Evolutionary conservation across 768 basidiomycete species (phyloP).

Genomic region (Candolleomyces efflorescens): DNA sequence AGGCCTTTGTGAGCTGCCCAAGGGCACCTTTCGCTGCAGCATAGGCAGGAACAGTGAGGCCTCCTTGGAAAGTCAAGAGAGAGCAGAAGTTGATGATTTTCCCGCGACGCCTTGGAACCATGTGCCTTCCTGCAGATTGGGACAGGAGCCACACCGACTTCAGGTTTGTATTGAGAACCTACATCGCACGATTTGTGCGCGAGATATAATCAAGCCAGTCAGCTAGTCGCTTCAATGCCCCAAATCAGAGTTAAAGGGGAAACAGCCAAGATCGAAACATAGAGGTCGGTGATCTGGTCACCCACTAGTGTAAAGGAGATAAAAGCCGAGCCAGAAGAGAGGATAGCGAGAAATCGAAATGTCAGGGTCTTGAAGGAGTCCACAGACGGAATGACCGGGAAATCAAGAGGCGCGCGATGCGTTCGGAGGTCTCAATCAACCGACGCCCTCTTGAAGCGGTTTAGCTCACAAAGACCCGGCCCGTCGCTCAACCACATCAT

Average conservation of each 20-base stretch:
- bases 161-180: constrained; percentile 87
- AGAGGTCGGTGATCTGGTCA: too few species aligned
- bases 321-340: too few species aligned
- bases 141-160: constrained; percentile 83
- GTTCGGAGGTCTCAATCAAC: too few species aligned
- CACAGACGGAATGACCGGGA: too few species aligned
- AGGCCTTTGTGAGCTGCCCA: constrained; percentile 81
- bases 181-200: constrained; percentile 1
- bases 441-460: too few species aligned
- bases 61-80: constrained; percentile 59
- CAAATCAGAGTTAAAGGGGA: neutral
- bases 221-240: too few species aligned
- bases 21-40: constrained; percentile 89
- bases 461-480: too few species aligned
- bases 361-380: too few species aligned
- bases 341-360: too few species aligned
- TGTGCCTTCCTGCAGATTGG: constrained; percentile 85
- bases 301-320: too few species aligned
- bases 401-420: too few species aligned
- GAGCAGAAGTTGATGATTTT: constrained; percentile 75
- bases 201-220: neutral
- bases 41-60: constrained; percentile 82
- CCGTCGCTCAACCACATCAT: too few species aligned
- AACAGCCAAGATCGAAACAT: neutral
- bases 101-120: constrained; percentile 65